A percentile compares a stretch with the other conserved stretches of the same genome.
phyloP scores from a whole-genome alignment of 768 basidiomycete genomes.

The Suillus brevipes region DNA sequence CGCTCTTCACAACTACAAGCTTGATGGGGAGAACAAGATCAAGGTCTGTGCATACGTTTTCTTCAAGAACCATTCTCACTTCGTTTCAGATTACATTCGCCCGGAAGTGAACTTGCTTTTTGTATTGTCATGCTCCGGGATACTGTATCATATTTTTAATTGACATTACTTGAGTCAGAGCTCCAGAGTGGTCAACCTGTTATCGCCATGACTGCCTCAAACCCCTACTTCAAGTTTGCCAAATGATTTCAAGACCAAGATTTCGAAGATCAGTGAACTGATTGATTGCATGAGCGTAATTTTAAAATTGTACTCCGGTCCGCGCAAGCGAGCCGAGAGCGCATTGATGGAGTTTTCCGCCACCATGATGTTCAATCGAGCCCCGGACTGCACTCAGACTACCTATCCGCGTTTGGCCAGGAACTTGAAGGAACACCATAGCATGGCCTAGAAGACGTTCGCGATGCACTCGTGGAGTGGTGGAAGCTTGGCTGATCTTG shows the following conservation, averaged over 20 bases:
- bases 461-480: neutral
- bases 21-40: slow-evolving; percentile 98
- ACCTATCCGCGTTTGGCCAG: neutral
- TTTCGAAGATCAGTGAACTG: neutral
- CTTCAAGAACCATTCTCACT: slow-evolving; percentile 9
- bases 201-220: slow-evolving; percentile 19
- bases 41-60: slow-evolving; percentile 57
- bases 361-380: neutral
- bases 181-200: slow-evolving; percentile 6
- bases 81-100: slow-evolving; percentile 66
- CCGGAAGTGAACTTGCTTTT: slow-evolving; percentile 53
- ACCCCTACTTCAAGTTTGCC: neutral
- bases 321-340: neutral
- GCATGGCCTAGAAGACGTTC: neutral
- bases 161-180: slow-evolving; percentile 11
- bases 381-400: neutral
- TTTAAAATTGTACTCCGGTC: slow-evolving; percentile 4
- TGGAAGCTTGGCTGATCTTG: neutral
- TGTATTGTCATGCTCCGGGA: slow-evolving; percentile 27
- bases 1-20: slow-evolving; percentile 94
- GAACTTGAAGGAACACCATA: neutral
- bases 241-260: neutral
- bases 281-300: neutral
- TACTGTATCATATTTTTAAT: slow-evolving; percentile 29
- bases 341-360: neutral